Base-by-base conservation (phyloP, 2,329 filamentous ascomycete genomes). In the Sporothrix phasma region DNA sequence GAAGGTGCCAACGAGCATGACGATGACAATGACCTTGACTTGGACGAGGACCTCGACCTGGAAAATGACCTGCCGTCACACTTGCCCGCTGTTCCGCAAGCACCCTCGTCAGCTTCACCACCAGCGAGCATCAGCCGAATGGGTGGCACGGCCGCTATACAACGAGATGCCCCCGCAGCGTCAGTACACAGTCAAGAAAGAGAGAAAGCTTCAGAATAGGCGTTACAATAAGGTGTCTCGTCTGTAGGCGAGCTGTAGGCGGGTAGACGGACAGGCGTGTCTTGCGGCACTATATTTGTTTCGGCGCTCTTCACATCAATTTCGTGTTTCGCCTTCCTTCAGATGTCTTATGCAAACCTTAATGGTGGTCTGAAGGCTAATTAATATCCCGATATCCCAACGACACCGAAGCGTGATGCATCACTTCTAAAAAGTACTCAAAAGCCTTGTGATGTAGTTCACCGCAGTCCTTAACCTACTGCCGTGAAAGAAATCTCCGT, bases 61-160 rank as follows among this genome's bases (percentile, higher is more conserved):
- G 53, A 60, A 26, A 34, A 31, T 26, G 43, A 56, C 39, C 63
- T 65, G 49, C 41, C 63, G 15, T 17, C 24, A 8, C 22, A n/a
- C 15, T 53, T 66, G 15, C 66, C 66, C 1, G 62, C 62, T 6
- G 66, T 66, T 10, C 66, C 66, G 19, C 65, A 66, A n/a, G 66
- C 69, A 39, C 68, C 68, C 26, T 68, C 68, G 17, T 67, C 66
- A 31, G 67, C 69, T 29, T 64, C 66, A n/a, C 47, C 59, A 13
- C 63, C 66, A 46, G 66, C 58, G 17, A 62, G 65, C 62, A 65
- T 54, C 68, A 71, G 64, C 66, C 46, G 68, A 59, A 69, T 80
- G 64, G 77, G 77, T n/a, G 74, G 76, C 26, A 74, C 78, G 26
- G 71, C 77, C 19, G 79, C 78, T 76, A 76, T 77, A 68, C 73